Base-by-base conservation (phyloP, 1,139 yeast species). In the Yamadazyma pseudoaaseri region DNA sequence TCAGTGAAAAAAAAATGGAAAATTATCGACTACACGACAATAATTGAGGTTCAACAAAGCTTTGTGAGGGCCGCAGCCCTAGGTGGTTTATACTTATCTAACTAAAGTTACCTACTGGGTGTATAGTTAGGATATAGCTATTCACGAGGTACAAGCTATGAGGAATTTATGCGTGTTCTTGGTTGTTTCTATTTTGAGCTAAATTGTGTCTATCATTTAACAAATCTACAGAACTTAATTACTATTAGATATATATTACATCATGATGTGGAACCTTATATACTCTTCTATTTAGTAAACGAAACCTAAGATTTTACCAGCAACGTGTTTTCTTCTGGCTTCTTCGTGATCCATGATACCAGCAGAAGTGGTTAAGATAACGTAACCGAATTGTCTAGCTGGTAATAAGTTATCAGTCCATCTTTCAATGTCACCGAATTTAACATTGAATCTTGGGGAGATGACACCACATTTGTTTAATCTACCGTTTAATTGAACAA, bases 341-440 rank as follows among this genome's bases (percentile, higher is more conserved):
- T 90, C 97, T 76, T 90, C 97, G 76, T 90, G 97, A 77, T 89
- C 97, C 96, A 90, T 87, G 56, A 90, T 90, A 72, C 97, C 97
- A 56, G 97, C 95, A 55, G 97, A 90, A 54, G 97, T 90, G 69
- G 97, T 89, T 63, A 89, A 79, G 66, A 89, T 84, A 60, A 89
- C 86, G 74, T 73, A 86, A 74, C 97, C 96, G 60, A 87, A 89
- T 73, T 89, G 97, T 82, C 96, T 86, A 47, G 96, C 94, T 61
- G 96, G 96, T 61, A 89, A 76, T 63, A 89, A 80, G 79, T 86
- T 86, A 67, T 79, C 95, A 56, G 95, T 86, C 97, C 96, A 89
- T 73, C 84, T 86, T 74, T 89, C 97, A 56, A 89, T 81, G 62
- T 89, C 96, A 59, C 68, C 79, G 49, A 89, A 79, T 70, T 86